These are phyloP conservation scores for Cladosporium halotolerans DNA, from an alignment of 2,329 filamentous ascomycete genomes.

Conservation along the genomic window DNA sequence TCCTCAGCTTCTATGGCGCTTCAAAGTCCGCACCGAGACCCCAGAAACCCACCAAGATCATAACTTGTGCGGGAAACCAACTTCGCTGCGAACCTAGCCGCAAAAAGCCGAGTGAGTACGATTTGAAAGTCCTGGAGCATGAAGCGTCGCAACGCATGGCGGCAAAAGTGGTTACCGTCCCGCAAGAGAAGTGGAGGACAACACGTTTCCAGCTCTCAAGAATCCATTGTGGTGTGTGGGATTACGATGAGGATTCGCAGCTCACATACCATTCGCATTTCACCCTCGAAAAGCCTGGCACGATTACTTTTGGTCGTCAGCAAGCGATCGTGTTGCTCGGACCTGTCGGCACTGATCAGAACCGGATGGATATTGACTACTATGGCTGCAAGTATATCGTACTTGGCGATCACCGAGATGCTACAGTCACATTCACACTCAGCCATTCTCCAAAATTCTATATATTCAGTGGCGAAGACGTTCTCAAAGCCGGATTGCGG, in stretches of 20 bases:
- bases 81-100: constrained; percentile 22
- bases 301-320: constrained; percentile 28
- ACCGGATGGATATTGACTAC: constrained; percentile 39
- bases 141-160: constrained; percentile 15
- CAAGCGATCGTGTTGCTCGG: constrained; percentile 24
- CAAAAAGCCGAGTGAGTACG: constrained; percentile 18
- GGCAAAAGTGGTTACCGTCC: not conserved
- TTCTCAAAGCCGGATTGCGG: constrained; percentile 10
- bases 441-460: constrained; percentile 37
- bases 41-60: constrained; percentile 2
- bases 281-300: constrained; percentile 36
- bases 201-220: constrained; percentile 30
- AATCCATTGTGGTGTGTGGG: constrained; percentile 41
- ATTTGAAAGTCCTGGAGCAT: constrained; percentile 21
- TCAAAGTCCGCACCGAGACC: constrained; percentile 13
- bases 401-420: constrained; percentile 24
- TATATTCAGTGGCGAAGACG: constrained; percentile 17
- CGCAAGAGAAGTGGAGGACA: constrained; percentile 6
- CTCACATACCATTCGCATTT: constrained; percentile 39
- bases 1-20: constrained; percentile 35
- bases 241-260: constrained; percentile 26
- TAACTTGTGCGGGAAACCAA: constrained; percentile 21
- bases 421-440: constrained; percentile 35
- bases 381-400: constrained; percentile 36
- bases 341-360: constrained; percentile 16